Evolutionary conservation across 805 yeast species (phyloP).

Genomic region (Candida suzukii): DNA sequence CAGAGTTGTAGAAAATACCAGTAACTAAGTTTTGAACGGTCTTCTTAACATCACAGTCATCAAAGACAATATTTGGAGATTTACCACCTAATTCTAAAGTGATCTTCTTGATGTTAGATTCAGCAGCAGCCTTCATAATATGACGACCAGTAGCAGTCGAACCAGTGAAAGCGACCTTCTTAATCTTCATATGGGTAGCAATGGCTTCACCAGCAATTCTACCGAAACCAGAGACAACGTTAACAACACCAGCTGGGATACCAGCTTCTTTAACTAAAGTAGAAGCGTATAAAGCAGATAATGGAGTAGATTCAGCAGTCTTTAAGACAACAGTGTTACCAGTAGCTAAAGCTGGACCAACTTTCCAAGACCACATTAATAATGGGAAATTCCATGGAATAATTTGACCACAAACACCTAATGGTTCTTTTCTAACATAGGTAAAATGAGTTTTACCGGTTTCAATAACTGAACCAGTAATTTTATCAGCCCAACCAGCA

Average conservation of each 20-base stretch:
- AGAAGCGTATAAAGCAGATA: constrained; percentile 75
- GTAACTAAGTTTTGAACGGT: constrained; percentile 62
- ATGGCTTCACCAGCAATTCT: constrained; percentile 77
- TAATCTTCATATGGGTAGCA: constrained; percentile 69
- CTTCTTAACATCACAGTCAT: constrained; percentile 61
- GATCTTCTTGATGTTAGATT: constrained; percentile 64
- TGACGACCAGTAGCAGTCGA: constrained; percentile 81
- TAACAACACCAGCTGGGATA: constrained; percentile 85
- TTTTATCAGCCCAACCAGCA: constrained; percentile 90
- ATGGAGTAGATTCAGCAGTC: constrained; percentile 89
- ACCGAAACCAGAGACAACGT: constrained; percentile 84
- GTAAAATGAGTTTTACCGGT: constrained; percentile 69
- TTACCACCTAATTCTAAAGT: constrained; percentile 87
- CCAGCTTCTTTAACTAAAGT: constrained; percentile 73
- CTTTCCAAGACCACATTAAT: constrained; percentile 90
- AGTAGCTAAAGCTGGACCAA: constrained; percentile 87
- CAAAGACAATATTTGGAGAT: constrained; percentile 78
- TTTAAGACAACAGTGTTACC: constrained; percentile 87
- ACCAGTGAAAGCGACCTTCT: constrained; percentile 93
- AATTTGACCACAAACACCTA: constrained; percentile 93
- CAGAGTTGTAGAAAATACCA: constrained; percentile 83
- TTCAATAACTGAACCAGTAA: constrained; percentile 68
- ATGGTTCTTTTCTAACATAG: constrained; percentile 81
- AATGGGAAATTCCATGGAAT: constrained; percentile 98
- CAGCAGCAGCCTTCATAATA: constrained; percentile 67